Base-by-base conservation (phyloP, 257 asterid species). In the Apocynum venetum region DNA sequence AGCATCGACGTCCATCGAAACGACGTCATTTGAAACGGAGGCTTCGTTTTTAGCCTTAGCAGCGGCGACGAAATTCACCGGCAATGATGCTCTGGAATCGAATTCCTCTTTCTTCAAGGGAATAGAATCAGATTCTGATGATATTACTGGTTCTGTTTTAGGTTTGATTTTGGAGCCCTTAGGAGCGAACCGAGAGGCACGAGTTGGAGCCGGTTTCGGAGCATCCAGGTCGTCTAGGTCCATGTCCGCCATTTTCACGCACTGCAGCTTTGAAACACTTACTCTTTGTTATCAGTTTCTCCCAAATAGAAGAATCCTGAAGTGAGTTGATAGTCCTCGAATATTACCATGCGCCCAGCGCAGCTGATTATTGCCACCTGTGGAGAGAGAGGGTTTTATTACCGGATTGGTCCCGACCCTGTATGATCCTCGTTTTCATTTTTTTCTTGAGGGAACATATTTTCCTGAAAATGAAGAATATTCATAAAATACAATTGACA, bases 141-240 rank as follows among this genome's bases (percentile, higher is more conserved):
- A 51, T 5, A 82, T 44, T 57, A 75, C 66, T 8, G 85, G 70
- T 68, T 87, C 87, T 14, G 73, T 48, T 84, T 87, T 85, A 71
- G 86, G 84, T 71, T 77, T 84, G 69, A 76, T 59, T 76, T 81
- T 91, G 47, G 94, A 80, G 79, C 90, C 90, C 84, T 90, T 91
- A 36, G 98, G 97, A 20, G 86, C 93, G 77, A 90, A 93, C 25
- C 91, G 89, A 41, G 87, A 13, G 61, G 86, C 64, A 68, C 93
- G 83, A 74, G 55, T 13, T 25, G 88, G 80, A 4, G 51, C 87
- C 64, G 76, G 78, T 43, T 48, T 76, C 35, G 91, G 80, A 57
- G 59, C 87, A 49, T 76, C 89, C 70, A 88, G 82, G 63, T 88
- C 91, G 48, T 87, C 94, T 63, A 89, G 72, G 81, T 90, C 93